Evolutionary conservation across 2,329 filamentous ascomycete species (phyloP).

Genomic region (Diplodia seriata): DNA sequence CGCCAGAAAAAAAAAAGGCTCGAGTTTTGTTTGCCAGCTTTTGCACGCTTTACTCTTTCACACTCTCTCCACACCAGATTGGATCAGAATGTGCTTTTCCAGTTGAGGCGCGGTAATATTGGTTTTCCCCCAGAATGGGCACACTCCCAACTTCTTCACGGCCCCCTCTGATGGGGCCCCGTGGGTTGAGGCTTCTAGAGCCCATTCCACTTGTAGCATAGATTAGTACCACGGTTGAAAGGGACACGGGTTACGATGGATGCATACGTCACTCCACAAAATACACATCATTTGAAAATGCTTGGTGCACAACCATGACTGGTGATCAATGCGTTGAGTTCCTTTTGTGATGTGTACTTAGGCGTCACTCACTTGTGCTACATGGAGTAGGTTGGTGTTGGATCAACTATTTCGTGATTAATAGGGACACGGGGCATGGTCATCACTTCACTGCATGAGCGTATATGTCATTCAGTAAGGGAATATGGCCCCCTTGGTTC

Average conservation of each 20-base stretch:
- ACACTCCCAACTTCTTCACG: conserved; percentile 21
- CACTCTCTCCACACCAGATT: conserved; percentile 11
- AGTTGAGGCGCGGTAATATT: not conserved
- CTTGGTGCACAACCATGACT: not conserved
- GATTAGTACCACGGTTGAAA: conserved; percentile 7
- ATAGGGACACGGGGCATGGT: too few species aligned
- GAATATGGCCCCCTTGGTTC: too few species aligned
- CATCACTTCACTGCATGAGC: too few species aligned
- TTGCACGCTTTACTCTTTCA: conserved; percentile 19
- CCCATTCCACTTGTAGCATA: conserved; percentile 19
- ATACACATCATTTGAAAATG: not conserved
- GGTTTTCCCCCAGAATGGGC: conserved; percentile 5
- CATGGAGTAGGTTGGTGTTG: too few species aligned
- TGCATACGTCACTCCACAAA: conserved; percentile 25
- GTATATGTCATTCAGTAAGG: too few species aligned
- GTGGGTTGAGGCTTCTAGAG: conserved; percentile 4
- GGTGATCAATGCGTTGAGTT: not conserved
- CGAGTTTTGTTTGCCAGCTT: conserved; percentile 21
- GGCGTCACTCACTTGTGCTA: not conserved
- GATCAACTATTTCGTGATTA: too few species aligned
- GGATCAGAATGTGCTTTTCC: conserved; percentile 18
- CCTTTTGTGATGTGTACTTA: not conserved
- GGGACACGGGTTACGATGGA: conserved; percentile 9
- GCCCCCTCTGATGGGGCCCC: not conserved
- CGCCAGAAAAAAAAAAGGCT: conserved; percentile 20